These are phyloP conservation scores for Schwanniomyces vanrijiae DNA, from an alignment of 805 yeast species.

Conservation along the genomic window DNA sequence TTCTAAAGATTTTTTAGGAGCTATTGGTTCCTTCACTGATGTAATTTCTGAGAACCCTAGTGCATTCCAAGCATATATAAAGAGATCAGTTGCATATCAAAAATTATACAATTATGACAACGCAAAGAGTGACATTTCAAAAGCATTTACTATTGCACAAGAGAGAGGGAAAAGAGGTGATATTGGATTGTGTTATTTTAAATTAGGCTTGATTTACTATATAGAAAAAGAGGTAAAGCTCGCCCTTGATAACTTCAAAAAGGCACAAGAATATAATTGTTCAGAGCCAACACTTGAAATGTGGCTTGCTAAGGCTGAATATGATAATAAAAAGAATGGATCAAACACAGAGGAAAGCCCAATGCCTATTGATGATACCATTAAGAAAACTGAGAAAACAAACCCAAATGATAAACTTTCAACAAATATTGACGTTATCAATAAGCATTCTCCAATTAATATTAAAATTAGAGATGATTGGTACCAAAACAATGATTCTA, in stretches of 20 bases:
- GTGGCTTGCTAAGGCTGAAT: constrained; percentile 44
- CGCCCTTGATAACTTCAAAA: constrained; percentile 42
- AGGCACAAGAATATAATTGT: constrained; percentile 43
- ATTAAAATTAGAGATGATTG: constrained; percentile 40
- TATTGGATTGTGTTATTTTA: constrained; percentile 48
- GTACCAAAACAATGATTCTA: constrained; percentile 60
- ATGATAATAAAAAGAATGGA: constrained; percentile 28
- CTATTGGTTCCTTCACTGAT: constrained; percentile 38
- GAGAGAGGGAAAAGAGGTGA: constrained; percentile 45
- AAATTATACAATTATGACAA: constrained; percentile 46
- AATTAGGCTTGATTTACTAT: constrained; percentile 47
- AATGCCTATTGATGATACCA: constrained; percentile 3
- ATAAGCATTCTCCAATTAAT: constrained; percentile 40
- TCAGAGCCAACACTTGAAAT: constrained; percentile 47
- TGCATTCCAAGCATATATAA: constrained; percentile 47
- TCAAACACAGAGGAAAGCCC: constrained; percentile 7
- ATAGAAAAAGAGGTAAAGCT: constrained; percentile 38
- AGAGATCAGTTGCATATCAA: constrained; percentile 51
- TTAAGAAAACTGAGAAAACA: neutral
- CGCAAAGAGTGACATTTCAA: constrained; percentile 46
- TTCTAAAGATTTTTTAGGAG: constrained; percentile 41
- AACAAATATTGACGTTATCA: constrained; percentile 31
- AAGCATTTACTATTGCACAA: constrained; percentile 47
- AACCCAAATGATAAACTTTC: constrained; percentile 9
- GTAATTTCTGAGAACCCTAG: constrained; percentile 44